Evolutionary conservation across 805 yeast species (phyloP), one percentile per base, ranked within the genome.

Genomic region (Barnettozyma californica): DNA sequence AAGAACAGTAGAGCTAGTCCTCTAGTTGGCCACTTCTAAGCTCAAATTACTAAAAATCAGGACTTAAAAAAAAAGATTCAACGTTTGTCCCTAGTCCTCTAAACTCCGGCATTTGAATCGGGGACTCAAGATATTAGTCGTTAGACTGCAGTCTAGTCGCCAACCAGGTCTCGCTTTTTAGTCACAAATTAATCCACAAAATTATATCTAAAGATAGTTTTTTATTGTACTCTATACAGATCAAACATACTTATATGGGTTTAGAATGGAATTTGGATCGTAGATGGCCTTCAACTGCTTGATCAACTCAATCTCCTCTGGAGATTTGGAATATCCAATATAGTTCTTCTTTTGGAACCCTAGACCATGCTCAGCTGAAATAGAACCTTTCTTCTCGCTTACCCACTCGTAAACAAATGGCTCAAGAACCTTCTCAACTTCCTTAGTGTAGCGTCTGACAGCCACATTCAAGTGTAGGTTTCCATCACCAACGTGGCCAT

Each of bases 401-500:
- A 94, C 86, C 85, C 91, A 91, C 70, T 94, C 96, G 64, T 90
- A 94, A 27, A 94, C 94, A 68, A 86, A 94, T 41, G 99, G 99
- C 68, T 94, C 99, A 53, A 94, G 75, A 2, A 77, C 79, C 47
- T 77, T 70, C 68, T 94, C 98, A 47, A 94, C 87, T 25, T 75
- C 78, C 64, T 87, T 84, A 53, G 75, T 75, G 68, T 94, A 94
- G 60, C 81, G 77, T 66, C 97, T 80, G 16, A 90, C 96, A 39
- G 95, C 84, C 45, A 94, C 95, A 63, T 94, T 94, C 63, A 94
- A 78, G 67, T 94, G 99, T 60, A 94, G 73, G 68, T 94, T 94
- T 46, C 99, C 98, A 64, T 94, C 99, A 48, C 99, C 99, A 60
- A 94, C 78, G 63, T 94, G 99, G n/a, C 99, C 99, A 61, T 92